Evolutionary conservation across 495 filamentous ascomycete genomes (phyloP).

Genomic region (Schizothecium vesticola): DNA sequence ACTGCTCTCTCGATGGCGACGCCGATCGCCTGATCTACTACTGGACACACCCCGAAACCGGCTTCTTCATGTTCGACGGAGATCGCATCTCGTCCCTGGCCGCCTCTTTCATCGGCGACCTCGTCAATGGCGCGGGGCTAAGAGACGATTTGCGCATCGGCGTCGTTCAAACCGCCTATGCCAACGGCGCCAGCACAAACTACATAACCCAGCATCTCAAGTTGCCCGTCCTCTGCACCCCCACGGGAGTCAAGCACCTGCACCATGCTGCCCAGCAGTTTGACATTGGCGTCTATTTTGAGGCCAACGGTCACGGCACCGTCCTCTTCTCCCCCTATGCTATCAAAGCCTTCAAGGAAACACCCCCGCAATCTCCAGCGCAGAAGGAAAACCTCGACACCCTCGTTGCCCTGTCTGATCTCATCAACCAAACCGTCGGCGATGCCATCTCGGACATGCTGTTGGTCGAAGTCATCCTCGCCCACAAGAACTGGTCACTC

Average conservation of each 20-base stretch:
- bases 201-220: conserved; percentile 85
- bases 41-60: conserved; percentile 72
- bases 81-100: conserved; percentile 95
- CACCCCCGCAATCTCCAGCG: conserved; percentile 82
- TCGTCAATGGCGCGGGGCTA: conserved; percentile 73
- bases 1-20: conserved; percentile 88
- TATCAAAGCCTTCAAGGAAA: conserved; percentile 64
- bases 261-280: conserved; percentile 89
- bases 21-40: conserved; percentile 96
- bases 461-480: conserved; percentile 91
- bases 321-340: conserved; percentile 87
- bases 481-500: conserved; percentile 87
- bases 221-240: conserved; percentile 85
- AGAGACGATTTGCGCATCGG: conserved; percentile 76
- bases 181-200: conserved; percentile 90
- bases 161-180: conserved; percentile 95
- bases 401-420: conserved; percentile 70
- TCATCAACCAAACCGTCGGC: conserved; percentile 97
- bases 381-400: conserved; percentile 80
- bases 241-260: conserved; percentile 94
- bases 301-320: conserved; percentile 96
- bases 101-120: conserved; percentile 88
- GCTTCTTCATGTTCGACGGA: conserved; percentile 88
- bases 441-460: conserved; percentile 94
- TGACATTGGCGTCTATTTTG: conserved; percentile 96